Conservation (phyloP, 179 eudicot genomes). For the Gypsophila paniculata region DNA sequence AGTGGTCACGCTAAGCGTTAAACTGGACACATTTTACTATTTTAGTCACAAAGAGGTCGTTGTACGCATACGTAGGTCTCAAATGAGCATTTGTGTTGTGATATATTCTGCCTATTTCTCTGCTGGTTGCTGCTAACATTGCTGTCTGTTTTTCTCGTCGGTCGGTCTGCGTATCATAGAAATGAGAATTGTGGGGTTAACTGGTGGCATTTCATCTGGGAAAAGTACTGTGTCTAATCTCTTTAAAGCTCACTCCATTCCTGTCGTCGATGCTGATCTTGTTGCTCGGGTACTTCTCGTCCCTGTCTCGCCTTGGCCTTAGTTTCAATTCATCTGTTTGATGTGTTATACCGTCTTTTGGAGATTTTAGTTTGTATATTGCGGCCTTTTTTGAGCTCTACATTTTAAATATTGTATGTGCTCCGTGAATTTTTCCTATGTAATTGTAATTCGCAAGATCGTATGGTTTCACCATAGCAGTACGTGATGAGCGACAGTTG, state of each 20-base stretch:
- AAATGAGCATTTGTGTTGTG: too few species aligned
- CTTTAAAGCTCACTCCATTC: slow-evolving; percentile 63
- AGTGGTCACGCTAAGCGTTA: too few species aligned
- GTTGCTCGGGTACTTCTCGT: slow-evolving; percentile 63
- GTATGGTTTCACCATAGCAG: too few species aligned
- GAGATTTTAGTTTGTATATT: background rate
- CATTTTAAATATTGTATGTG: too few species aligned
- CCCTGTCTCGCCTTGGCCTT: background rate
- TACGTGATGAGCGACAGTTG: too few species aligned
- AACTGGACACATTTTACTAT: too few species aligned
- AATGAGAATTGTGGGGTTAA: slow-evolving; percentile 86
- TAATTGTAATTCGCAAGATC: too few species aligned
- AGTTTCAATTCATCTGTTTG: background rate
- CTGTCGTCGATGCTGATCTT: slow-evolving; percentile 85
- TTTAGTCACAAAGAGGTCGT: too few species aligned
- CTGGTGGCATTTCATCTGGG: slow-evolving; percentile 90
- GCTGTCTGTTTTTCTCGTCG: background rate
- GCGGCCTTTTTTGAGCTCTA: background rate
- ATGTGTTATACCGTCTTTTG: background rate
- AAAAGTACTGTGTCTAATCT: slow-evolving; percentile 90
- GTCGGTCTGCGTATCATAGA: background rate
- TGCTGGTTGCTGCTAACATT: background rate
- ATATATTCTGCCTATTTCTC: too few species aligned
- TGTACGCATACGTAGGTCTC: too few species aligned
- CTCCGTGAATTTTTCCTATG: too few species aligned